phyloP scores from a whole-genome alignment of 2,329 filamentous ascomycete species.

The Blastomyces silverae region DNA sequence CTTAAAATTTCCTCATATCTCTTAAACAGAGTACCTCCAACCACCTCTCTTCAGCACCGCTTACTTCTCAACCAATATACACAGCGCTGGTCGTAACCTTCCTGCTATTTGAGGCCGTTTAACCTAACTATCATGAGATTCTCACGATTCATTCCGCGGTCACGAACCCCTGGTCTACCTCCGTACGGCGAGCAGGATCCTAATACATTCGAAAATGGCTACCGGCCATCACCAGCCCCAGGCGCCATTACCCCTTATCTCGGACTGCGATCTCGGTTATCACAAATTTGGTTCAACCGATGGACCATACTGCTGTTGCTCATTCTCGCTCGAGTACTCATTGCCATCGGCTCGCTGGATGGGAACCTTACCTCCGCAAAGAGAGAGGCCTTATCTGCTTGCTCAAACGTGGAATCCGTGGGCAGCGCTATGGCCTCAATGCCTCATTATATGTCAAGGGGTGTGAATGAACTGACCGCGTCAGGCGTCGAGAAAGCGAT shows the following conservation, averaged over 20 bases:
- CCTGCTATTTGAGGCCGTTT: neutral
- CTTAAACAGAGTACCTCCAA: neutral
- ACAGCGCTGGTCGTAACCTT: slow-evolving; percentile 16
- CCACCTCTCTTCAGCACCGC: neutral
- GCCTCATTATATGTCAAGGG: slow-evolving; percentile 86
- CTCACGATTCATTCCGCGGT: slow-evolving; percentile 27
- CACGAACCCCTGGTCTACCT: slow-evolving; percentile 36
- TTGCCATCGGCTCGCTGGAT: slow-evolving; percentile 67
- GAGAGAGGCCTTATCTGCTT: slow-evolving; percentile 75
- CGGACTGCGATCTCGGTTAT: slow-evolving; percentile 78
- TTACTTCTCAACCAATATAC: neutral
- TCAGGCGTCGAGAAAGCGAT: slow-evolving; percentile 73
- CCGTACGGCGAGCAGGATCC: slow-evolving; percentile 39
- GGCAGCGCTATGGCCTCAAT: slow-evolving; percentile 96
- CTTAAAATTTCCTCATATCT: neutral
- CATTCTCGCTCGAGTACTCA: slow-evolving; percentile 71
- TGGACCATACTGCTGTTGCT: slow-evolving; percentile 90
- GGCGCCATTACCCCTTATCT: slow-evolving; percentile 82
- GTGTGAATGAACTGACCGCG: slow-evolving; percentile 80
- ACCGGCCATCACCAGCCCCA: slow-evolving; percentile 54
- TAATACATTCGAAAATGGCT: slow-evolving; percentile 38
- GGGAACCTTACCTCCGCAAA: slow-evolving; percentile 69
- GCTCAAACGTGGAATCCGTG: slow-evolving; percentile 83
- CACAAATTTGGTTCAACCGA: slow-evolving; percentile 94
- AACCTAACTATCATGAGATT: slow-evolving; percentile 29